phyloP scores from a whole-genome alignment of 192 early-diverging fungal genomes.

The Coemansia reversa region DNA sequence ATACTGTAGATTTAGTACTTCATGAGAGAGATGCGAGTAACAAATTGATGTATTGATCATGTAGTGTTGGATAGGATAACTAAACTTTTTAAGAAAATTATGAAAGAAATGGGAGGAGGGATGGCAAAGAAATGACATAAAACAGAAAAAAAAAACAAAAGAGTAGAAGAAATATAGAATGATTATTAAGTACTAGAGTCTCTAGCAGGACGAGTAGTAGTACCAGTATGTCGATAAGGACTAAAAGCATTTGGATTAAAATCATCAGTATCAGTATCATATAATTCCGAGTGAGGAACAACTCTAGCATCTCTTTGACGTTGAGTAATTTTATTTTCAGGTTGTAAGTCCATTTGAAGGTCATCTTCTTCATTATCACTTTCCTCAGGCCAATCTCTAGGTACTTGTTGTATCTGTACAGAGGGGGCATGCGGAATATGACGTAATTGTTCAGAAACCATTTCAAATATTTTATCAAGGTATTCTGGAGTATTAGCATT shows the following conservation, averaged over 20 bases:
- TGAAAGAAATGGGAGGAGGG: too few relatives aligned
- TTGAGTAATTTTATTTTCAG: slow-evolving; percentile 30
- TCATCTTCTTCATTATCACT: slow-evolving; percentile 48
- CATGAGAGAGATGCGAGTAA: too few relatives aligned
- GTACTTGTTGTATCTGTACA: slow-evolving; percentile 50
- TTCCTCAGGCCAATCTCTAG: slow-evolving; percentile 45
- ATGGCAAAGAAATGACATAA: too few relatives aligned
- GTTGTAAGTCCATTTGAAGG: slow-evolving; percentile 26
- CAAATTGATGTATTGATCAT: too few relatives aligned
- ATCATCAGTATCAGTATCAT: slow-evolving; percentile 47
- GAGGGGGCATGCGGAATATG: slow-evolving; percentile 63
- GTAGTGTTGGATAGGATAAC: too few relatives aligned
- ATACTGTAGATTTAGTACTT: too few relatives aligned
- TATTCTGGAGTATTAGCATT: slow-evolving; percentile 86
- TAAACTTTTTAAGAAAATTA: too few relatives aligned
- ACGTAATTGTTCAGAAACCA: slow-evolving; percentile 62
- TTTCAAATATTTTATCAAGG: slow-evolving; percentile 63
- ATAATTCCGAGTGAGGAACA: slow-evolving; percentile 46
- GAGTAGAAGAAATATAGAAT: neutral
- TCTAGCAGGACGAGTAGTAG: slow-evolving; percentile 28
- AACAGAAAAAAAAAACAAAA: neutral
- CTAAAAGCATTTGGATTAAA: slow-evolving; percentile 9
- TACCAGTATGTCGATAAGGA: slow-evolving; percentile 43
- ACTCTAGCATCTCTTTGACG: slow-evolving; percentile 42
- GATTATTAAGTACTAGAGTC: neutral